Base-by-base conservation (phyloP, 345 rosid genomes). In the Lepidium didymum region DNA sequence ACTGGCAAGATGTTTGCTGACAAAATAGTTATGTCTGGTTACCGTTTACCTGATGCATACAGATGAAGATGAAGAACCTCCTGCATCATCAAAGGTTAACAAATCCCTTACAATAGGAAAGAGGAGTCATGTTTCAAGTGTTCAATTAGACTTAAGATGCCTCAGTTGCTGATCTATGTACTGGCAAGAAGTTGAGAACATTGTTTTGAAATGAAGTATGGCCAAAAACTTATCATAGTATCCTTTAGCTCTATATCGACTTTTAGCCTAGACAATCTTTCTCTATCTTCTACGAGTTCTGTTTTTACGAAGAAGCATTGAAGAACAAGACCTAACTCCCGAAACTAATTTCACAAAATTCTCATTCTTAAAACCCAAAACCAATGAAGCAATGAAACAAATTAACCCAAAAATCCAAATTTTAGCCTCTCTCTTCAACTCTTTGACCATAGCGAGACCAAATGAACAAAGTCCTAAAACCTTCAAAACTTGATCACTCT, bases 1-100 rank as follows among this genome's bases (percentile, higher is more conserved):
- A 90, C 98, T 0, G 98, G 98, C 38, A 93, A 88, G 81, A 93
- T 93, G 98, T 88, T 88, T 65, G 86, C 91, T 4, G 77, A 88
- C 82, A 88, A 90, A 70, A 59, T 90, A 43, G 91, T 88, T 50
- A 75, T 87, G 86, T 67, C 96, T 12, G 98, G 97, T 25, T 90
- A 83, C 79, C 83, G 75, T 51, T 71, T 93, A 72, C 97, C 97
- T 3, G 67, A 90, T 53, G 88, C 87, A 52, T 91, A 88, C 65
- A 82, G 88, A 81, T 90, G 79, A 84, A 14, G 42, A 66, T 44
- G 43, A 73, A 15, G 57, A 16, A 21, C 10, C 12, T 42, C 31
- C 3, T 46, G 25, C 33, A 51, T 52, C 62, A 61, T 23, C 62
- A 38, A 66, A 16, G 61, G 60, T 41, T 66, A 25, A 51, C 37